phyloP scores from a whole-genome alignment of 192 early-diverging fungal genomes.

The Backusella mclennaniae region DNA sequence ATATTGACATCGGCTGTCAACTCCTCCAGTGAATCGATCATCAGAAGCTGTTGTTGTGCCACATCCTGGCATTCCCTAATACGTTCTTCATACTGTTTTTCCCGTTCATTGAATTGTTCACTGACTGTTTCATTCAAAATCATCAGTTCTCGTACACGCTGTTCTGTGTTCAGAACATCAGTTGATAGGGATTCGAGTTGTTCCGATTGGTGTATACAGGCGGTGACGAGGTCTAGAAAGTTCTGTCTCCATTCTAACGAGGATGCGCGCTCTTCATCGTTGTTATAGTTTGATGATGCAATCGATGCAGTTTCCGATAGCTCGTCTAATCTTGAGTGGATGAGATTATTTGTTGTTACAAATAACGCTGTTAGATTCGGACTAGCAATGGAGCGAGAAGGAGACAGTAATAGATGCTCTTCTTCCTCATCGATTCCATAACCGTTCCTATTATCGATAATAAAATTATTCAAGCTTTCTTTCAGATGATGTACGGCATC shows the following conservation, averaged over 20 bases:
- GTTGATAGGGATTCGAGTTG: slow-evolving; percentile 28
- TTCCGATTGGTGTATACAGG: slow-evolving; percentile 31
- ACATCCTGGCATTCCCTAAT: slow-evolving; percentile 23
- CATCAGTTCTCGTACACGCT: slow-evolving; percentile 24
- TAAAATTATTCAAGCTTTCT: not conserved
- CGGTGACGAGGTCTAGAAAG: slow-evolving; percentile 13
- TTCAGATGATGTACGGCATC: not conserved
- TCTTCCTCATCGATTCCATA: not conserved
- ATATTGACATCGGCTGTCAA: slow-evolving; percentile 15
- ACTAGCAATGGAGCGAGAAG: slow-evolving; percentile 2
- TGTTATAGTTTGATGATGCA: not conserved
- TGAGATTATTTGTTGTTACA: slow-evolving; percentile 29
- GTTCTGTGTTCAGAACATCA: slow-evolving; percentile 25
- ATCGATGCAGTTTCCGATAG: slow-evolving; percentile 24
- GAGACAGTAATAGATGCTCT: not conserved
- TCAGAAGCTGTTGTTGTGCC: slow-evolving; percentile 16
- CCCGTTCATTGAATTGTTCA: slow-evolving; percentile 28
- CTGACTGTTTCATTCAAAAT: slow-evolving; percentile 8
- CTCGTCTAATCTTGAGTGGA: slow-evolving; percentile 29
- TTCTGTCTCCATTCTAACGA: slow-evolving; percentile 15
- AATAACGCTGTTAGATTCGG: slow-evolving; percentile 27
- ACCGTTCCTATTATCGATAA: not conserved
- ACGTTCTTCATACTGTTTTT: slow-evolving; percentile 22
- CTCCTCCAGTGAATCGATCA: slow-evolving; percentile 24
- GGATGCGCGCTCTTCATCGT: not conserved